Evolutionary conservation across 2,329 filamentous ascomycete genomes (phyloP), one percentile per base, ranked within the genome.

Genomic region (Penicillium sp.): DNA sequence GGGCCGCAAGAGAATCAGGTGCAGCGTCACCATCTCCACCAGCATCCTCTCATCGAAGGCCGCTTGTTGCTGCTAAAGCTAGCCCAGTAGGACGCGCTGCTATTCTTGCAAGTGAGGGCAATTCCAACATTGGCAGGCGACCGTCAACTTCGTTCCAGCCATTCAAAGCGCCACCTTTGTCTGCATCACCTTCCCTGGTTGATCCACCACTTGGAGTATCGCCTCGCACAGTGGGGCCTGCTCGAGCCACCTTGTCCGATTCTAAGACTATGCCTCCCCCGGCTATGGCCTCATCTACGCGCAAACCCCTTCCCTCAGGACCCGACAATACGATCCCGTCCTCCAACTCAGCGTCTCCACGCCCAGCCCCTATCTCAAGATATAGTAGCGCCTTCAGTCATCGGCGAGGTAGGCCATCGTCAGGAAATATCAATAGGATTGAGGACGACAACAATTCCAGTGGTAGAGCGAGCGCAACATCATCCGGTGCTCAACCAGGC

Each of bases 311-410:
- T 9, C 88, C 90, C 5, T 79, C 87, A 7, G 80, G 85, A 15
- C 84, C 86, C 58, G 88, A 90, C 29, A 85, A 84, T 63, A 82
- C 85, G 0, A 82, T 88, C 61, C 84, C 90, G 9, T 87, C 87
- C 41, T 88, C 92, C 7, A 81, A 86, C 59, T 88, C 90, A 6
- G 88, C 90, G 59, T 96, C 93, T 7, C 93, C 94, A 2, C 91
- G 90, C 64, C 91, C 92, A 5, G 84, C 88, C 8, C 88, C 90
- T 0, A 88, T 91, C n/a, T 89, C 88, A 63, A 88, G 91, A 51
- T 98, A 96, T 74, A 96, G 92, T 76, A 98, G 94, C 76, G 97
- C 93, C 72, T 99, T 99, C 71, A 91, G 90, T 7, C 92, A 97
- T 74, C 88, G 95, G 50, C 88, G 91, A 58, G 90, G 87, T 30